Base-by-base conservation (phyloP, 192 early-diverging fungal genomes). In the Powellomyces hirtus region DNA sequence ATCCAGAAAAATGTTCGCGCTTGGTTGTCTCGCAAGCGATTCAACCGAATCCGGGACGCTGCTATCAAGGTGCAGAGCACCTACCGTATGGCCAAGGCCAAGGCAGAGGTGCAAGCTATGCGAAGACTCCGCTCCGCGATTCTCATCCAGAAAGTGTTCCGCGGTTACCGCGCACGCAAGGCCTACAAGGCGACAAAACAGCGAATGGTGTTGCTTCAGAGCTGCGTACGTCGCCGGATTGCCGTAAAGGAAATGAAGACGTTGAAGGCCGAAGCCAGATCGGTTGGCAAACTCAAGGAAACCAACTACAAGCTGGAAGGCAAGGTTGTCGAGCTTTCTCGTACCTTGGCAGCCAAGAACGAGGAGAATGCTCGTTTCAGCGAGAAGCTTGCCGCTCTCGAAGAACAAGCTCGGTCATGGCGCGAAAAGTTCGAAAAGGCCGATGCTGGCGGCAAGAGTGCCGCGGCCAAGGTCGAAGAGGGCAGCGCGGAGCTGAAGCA, bases 311-410 rank as follows among this genome's bases (percentile, higher is more conserved):
- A 89, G 79, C 80, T 99, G 2, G 97, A 99, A 78, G 89, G 86
- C 81, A 98, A 96, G 84, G 92, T 99, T 60, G 89, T 98, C 71
- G 93, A 94, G 75, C 81, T 99, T 61, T 96, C 94, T 34, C 92
- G 92, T 67, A 77, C 78, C 34, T 74, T 95, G 53, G 84, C 84
- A 31, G 73, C 75, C 55, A 78, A 83, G 66, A 84, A 85, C 63
- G 81, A 92, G 64, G 92, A 93, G 71, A 88, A 89, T 74, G 84
- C 84, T 29, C 49, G 59, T 14, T 75, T 88, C 56, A 70, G 76
- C 40, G 84, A 85, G 59, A 83, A 84, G 56, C 72, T 88, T 56
- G 63, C 77, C 24, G 69, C 80, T 27, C 75, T 91, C 57, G 92
- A 93, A 70, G 73, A 66, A 34, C 90, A 90, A 61, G 72, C 88